phyloP scores from a whole-genome alignment of 371 early-diverging fungal species.

The Batkoa obscura region DNA sequence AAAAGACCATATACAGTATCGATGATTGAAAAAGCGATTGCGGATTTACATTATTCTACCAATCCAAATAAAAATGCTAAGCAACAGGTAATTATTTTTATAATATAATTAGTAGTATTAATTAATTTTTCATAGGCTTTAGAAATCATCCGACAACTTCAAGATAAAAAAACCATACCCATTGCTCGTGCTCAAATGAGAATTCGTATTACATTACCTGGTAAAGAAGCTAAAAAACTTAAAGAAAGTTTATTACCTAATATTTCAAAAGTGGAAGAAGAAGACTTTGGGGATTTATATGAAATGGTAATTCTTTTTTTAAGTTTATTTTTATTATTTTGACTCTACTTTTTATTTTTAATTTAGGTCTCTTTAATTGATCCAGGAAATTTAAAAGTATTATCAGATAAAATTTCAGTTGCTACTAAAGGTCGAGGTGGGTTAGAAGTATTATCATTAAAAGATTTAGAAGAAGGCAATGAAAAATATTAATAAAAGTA shows the following conservation, averaged over 20 bases:
- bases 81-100: constrained; percentile 20
- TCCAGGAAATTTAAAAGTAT: constrained; percentile 75
- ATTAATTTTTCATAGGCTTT: not conserved
- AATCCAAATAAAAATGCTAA: constrained; percentile 75
- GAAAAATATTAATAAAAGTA: not conserved
- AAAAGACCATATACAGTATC: constrained; percentile 88
- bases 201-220: constrained; percentile 46
- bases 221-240: constrained; percentile 73
- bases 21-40: constrained; percentile 94
- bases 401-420: constrained; percentile 46
- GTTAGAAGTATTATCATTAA: constrained; percentile 2
- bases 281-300: constrained; percentile 60
- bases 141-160: constrained; percentile 79
- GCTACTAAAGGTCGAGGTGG: not conserved
- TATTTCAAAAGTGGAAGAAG: constrained; percentile 61
- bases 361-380: constrained; percentile 65
- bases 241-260: constrained; percentile 52
- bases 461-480: constrained; percentile 1
- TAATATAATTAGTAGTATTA: not conserved
- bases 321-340: constrained; percentile 4
- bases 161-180: constrained; percentile 68
- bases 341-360: constrained; percentile 7
- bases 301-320: constrained; percentile 41
- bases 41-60: constrained; percentile 78
- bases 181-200: constrained; percentile 91